phyloP scores from a whole-genome alignment of 441 rosid genomes.

The Daphne laureola region DNA sequence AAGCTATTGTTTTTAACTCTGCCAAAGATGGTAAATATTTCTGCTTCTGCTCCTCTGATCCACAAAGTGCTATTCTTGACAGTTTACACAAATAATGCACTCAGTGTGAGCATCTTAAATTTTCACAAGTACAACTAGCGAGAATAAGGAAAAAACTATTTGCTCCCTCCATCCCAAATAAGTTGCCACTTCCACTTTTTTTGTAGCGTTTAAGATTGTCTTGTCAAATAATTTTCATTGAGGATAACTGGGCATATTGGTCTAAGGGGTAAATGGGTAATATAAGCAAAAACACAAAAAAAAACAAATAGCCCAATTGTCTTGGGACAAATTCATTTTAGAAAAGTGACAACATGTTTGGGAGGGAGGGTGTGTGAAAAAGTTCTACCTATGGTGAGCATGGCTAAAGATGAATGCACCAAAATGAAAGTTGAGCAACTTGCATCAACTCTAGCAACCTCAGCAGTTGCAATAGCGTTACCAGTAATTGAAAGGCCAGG shows the following conservation, averaged over 20 bases:
- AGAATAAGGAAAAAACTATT: too few relatives aligned
- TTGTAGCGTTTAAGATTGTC: not conserved
- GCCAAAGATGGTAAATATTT: conserved; percentile 84
- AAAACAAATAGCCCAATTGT: not conserved
- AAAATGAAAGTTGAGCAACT: conserved; percentile 78
- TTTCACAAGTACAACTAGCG: too few relatives aligned
- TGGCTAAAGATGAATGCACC: conserved; percentile 83
- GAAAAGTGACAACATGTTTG: too few relatives aligned
- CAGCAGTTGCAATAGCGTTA: conserved; percentile 62
- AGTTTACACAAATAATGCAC: conserved; percentile 15
- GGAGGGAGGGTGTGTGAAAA: conserved; percentile 4
- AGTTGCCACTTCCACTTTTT: too few relatives aligned
- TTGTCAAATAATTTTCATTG: not conserved
- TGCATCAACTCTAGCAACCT: conserved; percentile 97
- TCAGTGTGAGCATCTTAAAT: conserved; percentile 5
- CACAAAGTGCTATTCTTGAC: conserved; percentile 66
- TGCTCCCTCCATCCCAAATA: too few relatives aligned
- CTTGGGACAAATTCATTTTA: not conserved
- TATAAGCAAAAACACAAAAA: conserved; percentile 2
- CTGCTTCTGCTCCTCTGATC: conserved; percentile 85
- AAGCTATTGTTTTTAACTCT: conserved; percentile 47
- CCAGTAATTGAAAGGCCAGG: conserved; percentile 78
- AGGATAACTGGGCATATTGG: not conserved
- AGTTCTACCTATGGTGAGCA: conserved; percentile 83
- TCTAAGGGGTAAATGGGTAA: not conserved